A percentile compares a stretch with the other conserved stretches of the same genome.
These are phyloP conservation scores for Thelonectria rubi DNA, from an alignment of 2,329 filamentous ascomycete genomes.

Conservation along the genomic window DNA sequence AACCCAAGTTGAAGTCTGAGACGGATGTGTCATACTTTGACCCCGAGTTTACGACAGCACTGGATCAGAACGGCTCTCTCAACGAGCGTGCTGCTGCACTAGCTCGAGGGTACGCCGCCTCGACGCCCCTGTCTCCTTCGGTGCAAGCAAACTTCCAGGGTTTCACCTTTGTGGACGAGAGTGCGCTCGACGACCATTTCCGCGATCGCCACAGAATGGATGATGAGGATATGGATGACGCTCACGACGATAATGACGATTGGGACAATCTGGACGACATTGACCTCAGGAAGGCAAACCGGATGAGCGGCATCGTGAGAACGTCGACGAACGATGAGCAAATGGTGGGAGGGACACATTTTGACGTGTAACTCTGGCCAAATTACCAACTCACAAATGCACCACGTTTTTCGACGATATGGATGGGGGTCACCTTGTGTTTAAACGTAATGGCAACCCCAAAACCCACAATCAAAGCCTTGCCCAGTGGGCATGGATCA, in stretches of 20 bases:
- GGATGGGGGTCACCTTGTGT: constrained; percentile 38
- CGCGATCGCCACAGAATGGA: constrained; percentile 57
- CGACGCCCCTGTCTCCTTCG: constrained; percentile 90
- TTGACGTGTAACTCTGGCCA: constrained; percentile 64
- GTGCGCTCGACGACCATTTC: constrained; percentile 89
- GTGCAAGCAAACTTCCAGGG: constrained; percentile 98
- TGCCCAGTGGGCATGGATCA: constrained; percentile 38
- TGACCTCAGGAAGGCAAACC: constrained; percentile 61
- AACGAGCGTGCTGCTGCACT: constrained; percentile 91
- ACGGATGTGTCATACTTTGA: constrained; percentile 98
- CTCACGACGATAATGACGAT: constrained; percentile 58
- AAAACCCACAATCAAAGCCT: constrained; percentile 30
- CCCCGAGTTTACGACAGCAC: constrained; percentile 95
- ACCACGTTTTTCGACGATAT: constrained; percentile 38
- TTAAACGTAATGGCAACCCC: constrained; percentile 44
- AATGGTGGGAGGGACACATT: constrained; percentile 69
- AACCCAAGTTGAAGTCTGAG: constrained; percentile 95
- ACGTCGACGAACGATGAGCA: constrained; percentile 67
- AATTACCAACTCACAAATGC: constrained; percentile 35
- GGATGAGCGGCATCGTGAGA: constrained; percentile 72
- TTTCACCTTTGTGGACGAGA: constrained; percentile 99
- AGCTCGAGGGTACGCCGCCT: constrained; percentile 85
- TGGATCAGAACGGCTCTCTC: constrained; percentile 85
- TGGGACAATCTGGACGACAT: constrained; percentile 68
- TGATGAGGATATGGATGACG: constrained; percentile 70